Percentiles rank a stretch among this genome's conserved stretches.
These are phyloP conservation scores for Penicillium oxalicum DNA, from an alignment of 2,329 filamentous ascomycete genomes.

Conservation along the genomic window DNA sequence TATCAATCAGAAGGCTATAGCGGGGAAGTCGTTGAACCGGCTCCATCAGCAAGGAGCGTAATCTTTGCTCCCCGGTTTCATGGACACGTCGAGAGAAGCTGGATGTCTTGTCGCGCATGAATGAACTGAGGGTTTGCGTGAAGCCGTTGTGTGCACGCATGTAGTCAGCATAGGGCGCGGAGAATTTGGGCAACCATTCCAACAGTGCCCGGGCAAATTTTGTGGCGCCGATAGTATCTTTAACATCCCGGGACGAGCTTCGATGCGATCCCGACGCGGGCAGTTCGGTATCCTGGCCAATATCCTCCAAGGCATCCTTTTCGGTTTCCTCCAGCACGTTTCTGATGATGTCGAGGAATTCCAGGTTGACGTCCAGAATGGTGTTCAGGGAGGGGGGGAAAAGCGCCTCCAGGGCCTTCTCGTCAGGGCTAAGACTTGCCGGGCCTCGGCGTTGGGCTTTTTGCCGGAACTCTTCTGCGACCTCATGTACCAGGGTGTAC, in stretches of 20 bases:
- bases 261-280: conserved; percentile 44
- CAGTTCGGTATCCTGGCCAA: conserved; percentile 55
- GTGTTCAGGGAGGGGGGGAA: conserved; percentile 76
- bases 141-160: conserved; percentile 86
- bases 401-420: conserved; percentile 65
- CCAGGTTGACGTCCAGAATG: conserved; percentile 75
- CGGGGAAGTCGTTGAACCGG: conserved; percentile 89
- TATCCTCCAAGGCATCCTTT: conserved; percentile 68
- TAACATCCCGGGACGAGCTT: conserved; percentile 42
- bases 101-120: conserved; percentile 69
- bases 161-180: conserved; percentile 86
- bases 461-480: conserved; percentile 73
- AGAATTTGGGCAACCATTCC: conserved; percentile 90
- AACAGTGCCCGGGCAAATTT: conserved; percentile 74
- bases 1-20: conserved; percentile 94
- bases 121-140: conserved; percentile 69
- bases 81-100: conserved; percentile 76
- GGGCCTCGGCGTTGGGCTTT: conserved; percentile 56
- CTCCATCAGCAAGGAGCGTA: conserved; percentile 90
- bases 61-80: conserved; percentile 79
- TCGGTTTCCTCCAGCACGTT: conserved; percentile 77
- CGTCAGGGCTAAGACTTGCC: conserved; percentile 64
- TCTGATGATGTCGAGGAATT: conserved; percentile 71
- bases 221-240: conserved; percentile 71
- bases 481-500: conserved; percentile 70